Percentiles rank a stretch among this genome's conserved stretches.
These are phyloP conservation scores for Exutisphaerella laricina DNA, from an alignment of 2,329 filamentous ascomycete genomes.

Conservation along the genomic window DNA sequence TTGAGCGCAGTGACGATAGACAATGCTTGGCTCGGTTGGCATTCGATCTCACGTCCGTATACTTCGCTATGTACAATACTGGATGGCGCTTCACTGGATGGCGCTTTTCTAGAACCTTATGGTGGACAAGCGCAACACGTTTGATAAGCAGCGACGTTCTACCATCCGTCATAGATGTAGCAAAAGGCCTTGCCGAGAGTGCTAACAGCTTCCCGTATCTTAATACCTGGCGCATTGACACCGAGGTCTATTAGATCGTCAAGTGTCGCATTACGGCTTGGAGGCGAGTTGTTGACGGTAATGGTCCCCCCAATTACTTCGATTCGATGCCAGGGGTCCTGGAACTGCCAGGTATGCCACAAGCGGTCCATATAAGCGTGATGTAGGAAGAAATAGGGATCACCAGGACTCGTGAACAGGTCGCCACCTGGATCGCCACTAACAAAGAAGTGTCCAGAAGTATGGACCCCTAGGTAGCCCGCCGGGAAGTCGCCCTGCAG, in stretches of 20 bases:
- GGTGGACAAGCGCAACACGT: too few relatives aligned
- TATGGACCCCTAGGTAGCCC: constrained; percentile 32
- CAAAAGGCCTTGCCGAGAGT: constrained; percentile 18
- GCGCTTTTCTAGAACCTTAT: too few relatives aligned
- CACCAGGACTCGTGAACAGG: constrained; percentile 38
- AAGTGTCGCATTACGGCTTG: constrained; percentile 14
- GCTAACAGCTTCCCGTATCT: constrained; percentile 16
- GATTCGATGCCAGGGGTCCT: constrained; percentile 26
- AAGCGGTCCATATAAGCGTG: constrained; percentile 41
- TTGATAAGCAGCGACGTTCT: too few relatives aligned
- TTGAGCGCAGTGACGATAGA: too few relatives aligned
- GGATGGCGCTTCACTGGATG: too few relatives aligned
- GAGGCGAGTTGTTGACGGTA: constrained; percentile 13
- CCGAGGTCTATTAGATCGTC: constrained; percentile 19
- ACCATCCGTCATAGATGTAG: constrained; percentile 16
- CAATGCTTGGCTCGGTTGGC: too few relatives aligned
- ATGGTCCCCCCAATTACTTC: constrained; percentile 14
- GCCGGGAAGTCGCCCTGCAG: constrained; percentile 17
- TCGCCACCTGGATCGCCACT: constrained; percentile 40
- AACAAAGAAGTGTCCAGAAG: constrained; percentile 43
- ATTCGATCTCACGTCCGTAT: too few relatives aligned
- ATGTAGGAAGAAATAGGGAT: constrained; percentile 44
- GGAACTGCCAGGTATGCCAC: constrained; percentile 49
- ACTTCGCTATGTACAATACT: too few relatives aligned
- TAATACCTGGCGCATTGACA: constrained; percentile 12